Evolutionary conservation across 192 early-diverging fungal species (phyloP).

Genomic region (Backusella psychrophila): DNA sequence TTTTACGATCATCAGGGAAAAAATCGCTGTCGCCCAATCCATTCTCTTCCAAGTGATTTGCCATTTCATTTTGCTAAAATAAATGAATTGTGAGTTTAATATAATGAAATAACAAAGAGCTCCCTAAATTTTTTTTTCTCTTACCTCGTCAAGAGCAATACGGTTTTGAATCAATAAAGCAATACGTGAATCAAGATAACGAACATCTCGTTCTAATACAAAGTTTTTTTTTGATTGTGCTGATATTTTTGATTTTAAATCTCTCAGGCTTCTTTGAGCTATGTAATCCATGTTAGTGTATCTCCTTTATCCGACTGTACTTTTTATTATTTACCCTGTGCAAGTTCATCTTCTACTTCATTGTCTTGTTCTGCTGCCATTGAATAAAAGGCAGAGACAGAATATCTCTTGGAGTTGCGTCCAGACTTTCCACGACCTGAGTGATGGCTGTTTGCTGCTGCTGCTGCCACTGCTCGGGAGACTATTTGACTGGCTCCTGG

Average conservation of each 20-base stretch:
- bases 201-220: constrained; percentile 90
- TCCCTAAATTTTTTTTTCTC: neutral
- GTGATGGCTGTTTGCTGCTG: constrained; percentile 37
- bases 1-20: constrained; percentile 80
- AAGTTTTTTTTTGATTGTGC: constrained; percentile 97
- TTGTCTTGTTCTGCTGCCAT: constrained; percentile 93
- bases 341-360: constrained; percentile 94
- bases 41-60: constrained; percentile 69
- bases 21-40: constrained; percentile 29
- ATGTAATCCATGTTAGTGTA: neutral
- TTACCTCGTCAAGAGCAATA: constrained; percentile 89
- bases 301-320: neutral
- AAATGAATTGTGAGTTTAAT: neutral
- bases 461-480: constrained; percentile 38
- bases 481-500: constrained; percentile 27
- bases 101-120: neutral
- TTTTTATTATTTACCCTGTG: constrained; percentile 60
- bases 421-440: constrained; percentile 19
- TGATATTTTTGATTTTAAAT: constrained; percentile 91
- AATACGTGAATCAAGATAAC: constrained; percentile 90
- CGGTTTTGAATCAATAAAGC: constrained; percentile 92
- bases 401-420: constrained; percentile 60
- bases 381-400: constrained; percentile 73
- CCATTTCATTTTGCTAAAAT: constrained; percentile 74
- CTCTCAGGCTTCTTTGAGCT: constrained; percentile 85